A percentile compares a stretch with the other conserved stretches of the same genome.
Conservation (phyloP, 2,329 filamentous ascomycete genomes). For the Coniella lustricola region DNA sequence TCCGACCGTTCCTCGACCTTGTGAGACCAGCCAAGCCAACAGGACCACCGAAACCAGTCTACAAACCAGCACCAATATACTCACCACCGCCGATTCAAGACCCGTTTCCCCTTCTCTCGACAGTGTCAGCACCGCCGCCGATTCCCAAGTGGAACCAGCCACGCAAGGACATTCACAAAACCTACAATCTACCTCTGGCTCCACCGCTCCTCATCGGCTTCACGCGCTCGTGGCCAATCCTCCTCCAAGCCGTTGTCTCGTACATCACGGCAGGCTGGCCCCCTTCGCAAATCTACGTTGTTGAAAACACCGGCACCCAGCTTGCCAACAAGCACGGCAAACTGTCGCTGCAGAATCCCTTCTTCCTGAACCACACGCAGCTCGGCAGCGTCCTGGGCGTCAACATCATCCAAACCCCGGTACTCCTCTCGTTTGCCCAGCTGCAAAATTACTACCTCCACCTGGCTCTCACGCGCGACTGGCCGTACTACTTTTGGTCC, state of each 20-base stretch:
- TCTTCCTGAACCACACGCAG: slow-evolving; percentile 46
- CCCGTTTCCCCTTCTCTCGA: slow-evolving; percentile 35
- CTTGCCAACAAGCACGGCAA: slow-evolving; percentile 41
- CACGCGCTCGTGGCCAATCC: slow-evolving; percentile 46
- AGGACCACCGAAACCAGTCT: slow-evolving; percentile 10
- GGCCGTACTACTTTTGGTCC: slow-evolving; percentile 45
- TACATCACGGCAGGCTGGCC: slow-evolving; percentile 57
- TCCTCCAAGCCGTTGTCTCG: slow-evolving; percentile 47
- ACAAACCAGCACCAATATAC: slow-evolving; percentile 22
- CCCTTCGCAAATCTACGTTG: slow-evolving; percentile 46
- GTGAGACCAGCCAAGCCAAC: not conserved
- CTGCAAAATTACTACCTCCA: slow-evolving; percentile 47
- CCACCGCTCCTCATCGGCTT: slow-evolving; percentile 54
- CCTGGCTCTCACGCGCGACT: slow-evolving; percentile 34
- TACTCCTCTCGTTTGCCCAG: slow-evolving; percentile 45
- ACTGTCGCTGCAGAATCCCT: slow-evolving; percentile 47
- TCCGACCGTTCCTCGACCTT: not conserved
- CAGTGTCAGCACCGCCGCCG: slow-evolving; percentile 27
- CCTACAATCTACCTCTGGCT: slow-evolving; percentile 29
- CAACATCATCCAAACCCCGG: slow-evolving; percentile 40
- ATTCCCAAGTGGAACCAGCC: slow-evolving; percentile 40
- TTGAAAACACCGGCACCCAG: slow-evolving; percentile 54
- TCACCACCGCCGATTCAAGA: slow-evolving; percentile 29
- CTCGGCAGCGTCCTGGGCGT: slow-evolving; percentile 42
- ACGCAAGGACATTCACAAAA: slow-evolving; percentile 29